Base-by-base conservation (phyloP, 192 early-diverging fungal species). In the Backusella australiensis region DNA sequence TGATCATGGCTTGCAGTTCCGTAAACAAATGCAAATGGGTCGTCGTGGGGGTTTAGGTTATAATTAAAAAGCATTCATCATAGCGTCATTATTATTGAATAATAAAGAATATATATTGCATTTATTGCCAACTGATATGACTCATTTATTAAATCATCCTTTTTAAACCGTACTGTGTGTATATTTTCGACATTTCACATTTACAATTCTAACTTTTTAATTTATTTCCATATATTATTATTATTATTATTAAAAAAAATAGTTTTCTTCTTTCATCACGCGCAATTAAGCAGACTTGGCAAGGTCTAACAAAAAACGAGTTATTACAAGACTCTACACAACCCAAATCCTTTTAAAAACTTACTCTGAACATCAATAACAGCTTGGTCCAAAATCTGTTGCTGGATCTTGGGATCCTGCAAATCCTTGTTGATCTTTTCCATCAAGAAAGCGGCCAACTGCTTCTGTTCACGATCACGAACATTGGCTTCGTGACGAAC, bases 401-500 rank as follows among this genome's bases (percentile, higher is more conserved):
- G 79, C 83, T 91, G 90, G 78, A 90, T 73, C 81, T 90, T 92
- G 82, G 91, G 89, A 81, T 93, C 91, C 63, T 79, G 72, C 52
- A 96, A 86, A 75, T 90, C 85, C 59, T 83, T 85, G 78, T 90
- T 89, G 81, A 94, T 88, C 84, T 88, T 91, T 82, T 91, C 89
- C 79, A 99, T 96, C 81, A 99, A 91, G 81, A 89, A 85, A 56
- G 88, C 86, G 68, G 94, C 93, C 77, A 98, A 85, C 41, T 93
- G 85, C 89, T 91, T 93, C 88, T 99, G 97, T 89, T 96, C 93
- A 73, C 87, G 90, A 83, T 97, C 97, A 85, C 97, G 95, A 73
- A 99, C 90, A 34, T 86, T 87, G 75, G 92, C 89, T 86, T 99
- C 97, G 80, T 99, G 94, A 78, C 97, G 96, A 49, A 97, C 96